A percentile compares a stretch with the other conserved stretches of the same genome.
Evolutionary conservation across 176 grass and related monocot species (phyloP).

Genomic region (Eleusine indica): DNA sequence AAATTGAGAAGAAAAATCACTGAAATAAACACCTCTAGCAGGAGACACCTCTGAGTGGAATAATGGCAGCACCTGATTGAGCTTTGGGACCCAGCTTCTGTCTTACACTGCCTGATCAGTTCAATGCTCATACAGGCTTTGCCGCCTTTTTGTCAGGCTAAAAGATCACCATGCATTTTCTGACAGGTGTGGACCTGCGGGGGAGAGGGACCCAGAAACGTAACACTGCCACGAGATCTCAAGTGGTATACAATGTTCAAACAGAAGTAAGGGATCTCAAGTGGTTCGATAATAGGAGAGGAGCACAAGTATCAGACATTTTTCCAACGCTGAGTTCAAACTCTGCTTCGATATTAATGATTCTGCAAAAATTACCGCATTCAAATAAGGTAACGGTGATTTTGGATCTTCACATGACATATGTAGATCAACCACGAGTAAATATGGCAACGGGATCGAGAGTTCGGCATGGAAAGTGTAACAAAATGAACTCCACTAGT

Average conservation of each 20-base stretch:
- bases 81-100: conserved; percentile 22
- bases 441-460: no score
- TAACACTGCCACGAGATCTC: background rate
- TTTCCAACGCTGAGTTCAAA: background rate
- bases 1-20: no score
- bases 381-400: background rate
- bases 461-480: conserved; percentile 18
- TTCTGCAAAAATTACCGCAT: background rate
- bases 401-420: background rate
- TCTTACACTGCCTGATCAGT: background rate
- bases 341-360: background rate
- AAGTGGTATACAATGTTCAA: background rate
- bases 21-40: background rate
- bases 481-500: conserved; percentile 14
- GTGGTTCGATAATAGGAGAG: background rate
- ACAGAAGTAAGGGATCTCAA: background rate
- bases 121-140: conserved; percentile 36
- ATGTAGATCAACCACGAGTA: background rate
- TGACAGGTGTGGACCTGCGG: conserved; percentile 24
- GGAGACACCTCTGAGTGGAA: background rate
- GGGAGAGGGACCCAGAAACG: background rate
- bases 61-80: background rate
- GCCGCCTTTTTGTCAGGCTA: conserved; percentile 38
- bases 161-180: background rate
- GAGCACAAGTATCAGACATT: background rate